A percentile compares a stretch with the other conserved stretches of the same genome.
These are phyloP conservation scores for Paulownia fortunei DNA, from an alignment of 257 asterid genomes.

Conservation along the genomic window DNA sequence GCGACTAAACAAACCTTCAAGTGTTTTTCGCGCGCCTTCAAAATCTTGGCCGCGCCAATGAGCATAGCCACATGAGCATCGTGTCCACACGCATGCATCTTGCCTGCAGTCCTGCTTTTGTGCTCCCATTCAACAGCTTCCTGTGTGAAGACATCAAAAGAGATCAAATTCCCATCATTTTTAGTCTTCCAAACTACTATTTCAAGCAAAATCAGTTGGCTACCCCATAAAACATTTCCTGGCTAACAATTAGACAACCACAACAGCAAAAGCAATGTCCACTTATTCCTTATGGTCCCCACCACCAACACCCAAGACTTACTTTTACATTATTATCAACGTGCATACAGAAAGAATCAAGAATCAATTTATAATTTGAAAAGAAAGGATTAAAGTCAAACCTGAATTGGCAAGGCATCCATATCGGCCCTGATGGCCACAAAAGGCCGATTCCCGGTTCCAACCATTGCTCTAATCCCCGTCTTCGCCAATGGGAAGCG, in stretches of 20 bases:
- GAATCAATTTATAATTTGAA: no score
- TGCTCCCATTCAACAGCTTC: constrained; percentile 68
- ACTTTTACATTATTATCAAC: neutral
- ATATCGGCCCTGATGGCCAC: constrained; percentile 83
- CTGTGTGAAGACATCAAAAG: constrained; percentile 23
- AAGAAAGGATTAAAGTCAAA: constrained; percentile 10
- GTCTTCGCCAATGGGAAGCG: constrained; percentile 62
- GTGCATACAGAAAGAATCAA: neutral
- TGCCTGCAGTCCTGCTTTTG: constrained; percentile 53
- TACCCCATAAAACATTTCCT: neutral
- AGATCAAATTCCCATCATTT: neutral
- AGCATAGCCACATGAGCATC: constrained; percentile 71
- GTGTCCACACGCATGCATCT: constrained; percentile 73
- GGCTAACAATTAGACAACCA: neutral
- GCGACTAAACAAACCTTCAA: constrained; percentile 41
- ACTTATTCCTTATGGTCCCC: neutral
- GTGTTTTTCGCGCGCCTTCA: constrained; percentile 47
- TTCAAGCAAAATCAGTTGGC: neutral
- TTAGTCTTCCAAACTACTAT: neutral
- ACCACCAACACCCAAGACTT: no score
- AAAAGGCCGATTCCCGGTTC: constrained; percentile 73
- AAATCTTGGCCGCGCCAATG: constrained; percentile 56
- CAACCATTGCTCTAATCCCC: constrained; percentile 73
- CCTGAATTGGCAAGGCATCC: constrained; percentile 94
- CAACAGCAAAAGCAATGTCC: neutral